phyloP scores from a whole-genome alignment of 139 green algal genomes.

The Chlorella vulgaris region DNA sequence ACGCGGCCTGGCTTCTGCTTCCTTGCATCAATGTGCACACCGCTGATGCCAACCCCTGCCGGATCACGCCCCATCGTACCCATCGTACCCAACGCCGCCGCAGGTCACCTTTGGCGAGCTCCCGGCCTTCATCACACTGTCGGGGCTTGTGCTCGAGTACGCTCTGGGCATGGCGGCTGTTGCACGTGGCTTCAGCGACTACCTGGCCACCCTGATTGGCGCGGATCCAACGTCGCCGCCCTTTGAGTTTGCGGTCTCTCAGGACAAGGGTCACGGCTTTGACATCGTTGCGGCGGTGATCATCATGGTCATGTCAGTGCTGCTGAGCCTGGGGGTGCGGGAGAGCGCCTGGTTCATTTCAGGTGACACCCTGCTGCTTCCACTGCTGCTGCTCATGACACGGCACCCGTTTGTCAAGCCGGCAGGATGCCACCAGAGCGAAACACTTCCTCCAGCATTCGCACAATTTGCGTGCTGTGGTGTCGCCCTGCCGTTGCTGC shows the following conservation, averaged over 20 bases:
- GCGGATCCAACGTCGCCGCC: neutral
- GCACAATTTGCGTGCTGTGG: no score
- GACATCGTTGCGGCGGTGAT: slow-evolving; percentile 32
- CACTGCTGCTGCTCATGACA: no score
- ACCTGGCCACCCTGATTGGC: slow-evolving; percentile 14
- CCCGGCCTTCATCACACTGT: slow-evolving; percentile 34
- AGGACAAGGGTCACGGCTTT: neutral
- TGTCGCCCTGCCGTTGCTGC: neutral
- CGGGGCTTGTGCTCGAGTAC: slow-evolving; percentile 40
- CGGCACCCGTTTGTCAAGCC: no score
- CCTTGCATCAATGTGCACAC: neutral
- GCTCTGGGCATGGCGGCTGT: slow-evolving; percentile 35
- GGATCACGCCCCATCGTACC: no score
- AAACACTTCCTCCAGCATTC: no score
- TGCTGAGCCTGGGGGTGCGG: slow-evolving; percentile 31
- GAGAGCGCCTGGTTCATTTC: slow-evolving; percentile 32
- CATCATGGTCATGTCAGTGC: slow-evolving; percentile 34
- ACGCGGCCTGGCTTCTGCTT: neutral
- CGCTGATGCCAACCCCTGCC: no score
- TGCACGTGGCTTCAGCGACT: slow-evolving; percentile 34
- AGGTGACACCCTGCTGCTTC: neutral
- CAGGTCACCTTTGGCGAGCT: slow-evolving; percentile 49
- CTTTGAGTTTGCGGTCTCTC: neutral
- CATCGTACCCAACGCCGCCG: no score
- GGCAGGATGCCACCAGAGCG: no score